Evolutionary conservation across 495 filamentous ascomycete species (phyloP), one percentile per base, ranked within the genome.

Genomic region (Ramalina intermedia): DNA sequence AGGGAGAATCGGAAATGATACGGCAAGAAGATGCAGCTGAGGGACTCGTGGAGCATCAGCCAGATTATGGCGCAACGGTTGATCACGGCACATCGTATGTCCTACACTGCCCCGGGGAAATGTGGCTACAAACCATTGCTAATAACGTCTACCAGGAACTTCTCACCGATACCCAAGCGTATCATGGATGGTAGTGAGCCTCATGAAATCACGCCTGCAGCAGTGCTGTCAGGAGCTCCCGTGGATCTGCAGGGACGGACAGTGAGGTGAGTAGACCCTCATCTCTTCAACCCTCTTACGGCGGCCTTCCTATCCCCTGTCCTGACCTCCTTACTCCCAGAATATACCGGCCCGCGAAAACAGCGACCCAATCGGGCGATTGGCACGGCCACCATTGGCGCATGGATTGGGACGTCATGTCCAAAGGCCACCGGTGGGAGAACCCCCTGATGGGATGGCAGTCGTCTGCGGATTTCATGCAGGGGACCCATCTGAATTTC

Each of bases 401-500:
- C 37, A 95, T 99, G 88, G 91, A 99, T 63, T 99, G 91, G 91
- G 91, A 99, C 66, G 75, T 90, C 39, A 68, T 95, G 27, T 69
- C 72, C 54, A 93, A 85, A 68, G 82, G 82, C 44, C 84, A 96
- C 64, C 79, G 91, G 59, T 96, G 91, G 91, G 91, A 99, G 74
- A 99, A 99, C 68, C 84, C 80, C 37, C 69, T 96, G 58, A 99
- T 96, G 78, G 91, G 91, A 26, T 99, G 93, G 93, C 88, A 96
- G 62, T 95, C 90, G 6, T 93, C 87, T 41, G 91, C 76, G 18
- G 91, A 99, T 66, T 70, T 71, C 56, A 83, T 96, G 84, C 87
- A 99, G 63, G 89, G 87, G 57, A 91, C 87, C 50, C 73, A 84
- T 63, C 63, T 99, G 50, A 80, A 79, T 61, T 99, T 99, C 76